These are phyloP conservation scores for Mycena albidolilacea DNA, from an alignment of 768 basidiomycete genomes.

Conservation along the genomic window DNA sequence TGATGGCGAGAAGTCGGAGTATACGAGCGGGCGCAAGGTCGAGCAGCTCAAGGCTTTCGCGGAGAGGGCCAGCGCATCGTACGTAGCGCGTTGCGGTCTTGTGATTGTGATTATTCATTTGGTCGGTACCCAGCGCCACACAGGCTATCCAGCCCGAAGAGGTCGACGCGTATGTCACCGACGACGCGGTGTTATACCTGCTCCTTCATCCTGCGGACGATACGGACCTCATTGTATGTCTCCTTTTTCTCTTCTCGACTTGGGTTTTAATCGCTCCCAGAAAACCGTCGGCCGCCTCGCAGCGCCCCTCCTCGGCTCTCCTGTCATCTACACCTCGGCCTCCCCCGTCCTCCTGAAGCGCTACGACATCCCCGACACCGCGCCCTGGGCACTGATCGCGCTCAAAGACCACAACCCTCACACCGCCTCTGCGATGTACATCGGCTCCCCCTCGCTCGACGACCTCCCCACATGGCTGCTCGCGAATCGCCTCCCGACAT, in stretches of 20 bases:
- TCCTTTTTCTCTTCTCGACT: constrained; percentile 2
- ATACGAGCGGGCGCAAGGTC: constrained; percentile 79
- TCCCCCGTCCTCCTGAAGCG: constrained; percentile 53
- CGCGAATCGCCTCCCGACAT: constrained; percentile 78
- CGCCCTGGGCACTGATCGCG: constrained; percentile 76
- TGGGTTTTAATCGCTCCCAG: constrained; percentile 46
- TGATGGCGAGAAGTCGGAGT: constrained; percentile 77
- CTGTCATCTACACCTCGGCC: constrained; percentile 59
- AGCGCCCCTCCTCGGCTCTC: constrained; percentile 62
- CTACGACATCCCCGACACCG: constrained; percentile 53
- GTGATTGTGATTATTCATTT: constrained; percentile 5
- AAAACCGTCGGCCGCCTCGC: constrained; percentile 55
- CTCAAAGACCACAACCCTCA: constrained; percentile 71
- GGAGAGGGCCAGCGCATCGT: constrained; percentile 82
- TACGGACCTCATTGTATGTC: constrained; percentile 48
- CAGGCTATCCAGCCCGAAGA: constrained; percentile 58
- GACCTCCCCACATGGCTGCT: constrained; percentile 71
- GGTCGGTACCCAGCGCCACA: constrained; percentile 50
- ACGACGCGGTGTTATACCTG: constrained; percentile 71
- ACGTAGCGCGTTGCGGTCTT: constrained; percentile 47
- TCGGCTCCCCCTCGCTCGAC: constrained; percentile 45
- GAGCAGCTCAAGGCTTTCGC: constrained; percentile 82
- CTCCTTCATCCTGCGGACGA: constrained; percentile 62
- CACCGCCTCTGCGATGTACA: constrained; percentile 63
- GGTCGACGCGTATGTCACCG: constrained; percentile 58